Evolutionary conservation across 2,329 filamentous ascomycete species (phyloP), one percentile per base, ranked within the genome.

Genomic region (Pseudogymnoascus verrucosus): DNA sequence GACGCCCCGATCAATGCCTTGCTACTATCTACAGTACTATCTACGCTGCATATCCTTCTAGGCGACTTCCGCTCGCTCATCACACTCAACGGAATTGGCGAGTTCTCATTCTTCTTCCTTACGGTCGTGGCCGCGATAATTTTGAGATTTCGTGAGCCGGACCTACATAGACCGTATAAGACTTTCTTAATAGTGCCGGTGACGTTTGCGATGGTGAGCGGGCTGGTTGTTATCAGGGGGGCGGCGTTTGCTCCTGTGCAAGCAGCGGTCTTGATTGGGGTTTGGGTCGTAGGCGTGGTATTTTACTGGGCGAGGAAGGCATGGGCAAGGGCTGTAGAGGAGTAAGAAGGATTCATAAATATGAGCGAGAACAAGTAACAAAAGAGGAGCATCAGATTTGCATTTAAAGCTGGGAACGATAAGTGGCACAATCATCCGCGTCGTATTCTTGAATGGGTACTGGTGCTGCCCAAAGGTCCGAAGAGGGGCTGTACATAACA

Each of bases 71-170:
- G 84, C 36, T 80, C 82, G 0, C 78, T 88, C 0, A 69, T 88
- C 10, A 87, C 84, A 0, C 85, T 85, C 67, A 84, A 84, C 61
- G 83, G 83, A 0, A 73, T 85, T 3, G 82, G 81, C 12, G 82
- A 85, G 68, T 87, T 84, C 70, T 80, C 84, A 0, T 88, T 87
- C 72, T 87, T 87, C 74, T 85, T 87, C 69, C 76, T 86, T 31
- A 84, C 84, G 0, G 84, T 87, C 0, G 68, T 86, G 0, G 85
- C 84, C 0, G 80, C 83, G 1, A 75, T 87, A 8, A 74, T 86
- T 14, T 72, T 88, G 47, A 79, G 85, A 11, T 79, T 78, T 63
- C 78, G 82, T 1, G 83, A 87, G 69, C 85, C 84, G 0, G 71
- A 74, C 0, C 74, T 88, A 2, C 68, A 75, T 0, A 73, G 85